These are phyloP conservation scores for Artemisia annua DNA, from an alignment of 129 eudicot species.

Conservation along the genomic window DNA sequence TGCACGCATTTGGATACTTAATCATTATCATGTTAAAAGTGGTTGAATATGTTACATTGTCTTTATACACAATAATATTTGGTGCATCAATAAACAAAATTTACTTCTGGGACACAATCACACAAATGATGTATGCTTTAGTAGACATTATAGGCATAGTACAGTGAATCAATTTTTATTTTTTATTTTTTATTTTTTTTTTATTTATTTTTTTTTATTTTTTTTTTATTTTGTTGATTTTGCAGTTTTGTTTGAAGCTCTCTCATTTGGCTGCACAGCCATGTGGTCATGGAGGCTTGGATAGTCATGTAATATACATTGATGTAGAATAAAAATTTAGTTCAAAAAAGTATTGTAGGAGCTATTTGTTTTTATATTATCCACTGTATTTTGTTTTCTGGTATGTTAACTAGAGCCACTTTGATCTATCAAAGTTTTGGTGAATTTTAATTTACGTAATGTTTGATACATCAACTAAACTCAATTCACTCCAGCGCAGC, in stretches of 20 bases:
- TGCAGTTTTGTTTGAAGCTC: constrained; percentile 85
- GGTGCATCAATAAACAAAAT: too few species aligned
- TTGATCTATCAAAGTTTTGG: too few species aligned
- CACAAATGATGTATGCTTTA: neutral
- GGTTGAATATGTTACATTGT: neutral
- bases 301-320: constrained; percentile 73
- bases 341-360: constrained; percentile 55
- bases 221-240: constrained; percentile 17
- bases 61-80: neutral
- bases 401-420: too few species aligned
- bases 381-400: too few species aligned
- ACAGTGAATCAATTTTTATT: neutral
- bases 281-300: constrained; percentile 68
- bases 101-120: too few species aligned
- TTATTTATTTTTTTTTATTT: too few species aligned
- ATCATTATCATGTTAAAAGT: neutral
- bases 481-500: too few species aligned
- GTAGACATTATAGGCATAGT: neutral
- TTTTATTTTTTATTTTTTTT: too few species aligned
- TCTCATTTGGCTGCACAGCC: constrained; percentile 76
- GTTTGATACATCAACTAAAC: too few species aligned
- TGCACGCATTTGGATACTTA: neutral
- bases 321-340: constrained; percentile 87
- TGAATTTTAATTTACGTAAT: too few species aligned
- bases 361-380: neutral